A percentile compares a stretch with the other conserved stretches of the same genome.
Evolutionary conservation across 352 stramenopile genomes (phyloP).

Genomic region (Phytophthora multivora): DNA sequence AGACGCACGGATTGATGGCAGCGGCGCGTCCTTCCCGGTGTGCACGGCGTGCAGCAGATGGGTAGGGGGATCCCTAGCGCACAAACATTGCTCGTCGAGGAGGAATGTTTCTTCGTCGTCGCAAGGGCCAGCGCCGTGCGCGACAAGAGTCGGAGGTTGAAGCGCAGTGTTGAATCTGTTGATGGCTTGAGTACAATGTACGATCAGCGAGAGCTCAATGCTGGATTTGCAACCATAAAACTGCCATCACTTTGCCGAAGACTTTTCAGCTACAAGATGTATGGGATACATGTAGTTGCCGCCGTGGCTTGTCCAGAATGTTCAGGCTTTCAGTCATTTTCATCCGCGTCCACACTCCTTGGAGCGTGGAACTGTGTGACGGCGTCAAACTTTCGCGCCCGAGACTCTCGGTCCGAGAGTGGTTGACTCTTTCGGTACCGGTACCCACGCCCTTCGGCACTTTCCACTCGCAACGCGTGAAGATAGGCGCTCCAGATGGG

Average conservation of each 20-base stretch:
- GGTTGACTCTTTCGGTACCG: background rate
- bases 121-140: conserved; percentile 1
- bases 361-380: too few relatives aligned
- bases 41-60: conserved; percentile 15
- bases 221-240: conserved; percentile 19
- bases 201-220: conserved; percentile 14
- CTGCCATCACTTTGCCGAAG: background rate
- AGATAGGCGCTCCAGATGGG: background rate
- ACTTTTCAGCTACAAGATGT: background rate
- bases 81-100: conserved; percentile 11
- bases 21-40: conserved; percentile 4
- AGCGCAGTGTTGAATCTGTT: too few relatives aligned
- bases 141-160: conserved; percentile 15
- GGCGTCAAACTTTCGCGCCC: too few relatives aligned
- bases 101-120: background rate
- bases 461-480: background rate
- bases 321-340: too few relatives aligned
- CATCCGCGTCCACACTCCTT: too few relatives aligned
- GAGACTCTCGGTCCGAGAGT: too few relatives aligned
- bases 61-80: background rate
- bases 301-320: background rate
- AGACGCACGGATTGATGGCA: conserved; percentile 14
- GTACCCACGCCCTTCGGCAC: background rate
- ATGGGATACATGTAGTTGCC: too few relatives aligned
- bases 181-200: conserved; percentile 14